Evolutionary conservation across 2,329 filamentous ascomycete genomes (phyloP).

Genomic region (Thermoascus crustaceus): DNA sequence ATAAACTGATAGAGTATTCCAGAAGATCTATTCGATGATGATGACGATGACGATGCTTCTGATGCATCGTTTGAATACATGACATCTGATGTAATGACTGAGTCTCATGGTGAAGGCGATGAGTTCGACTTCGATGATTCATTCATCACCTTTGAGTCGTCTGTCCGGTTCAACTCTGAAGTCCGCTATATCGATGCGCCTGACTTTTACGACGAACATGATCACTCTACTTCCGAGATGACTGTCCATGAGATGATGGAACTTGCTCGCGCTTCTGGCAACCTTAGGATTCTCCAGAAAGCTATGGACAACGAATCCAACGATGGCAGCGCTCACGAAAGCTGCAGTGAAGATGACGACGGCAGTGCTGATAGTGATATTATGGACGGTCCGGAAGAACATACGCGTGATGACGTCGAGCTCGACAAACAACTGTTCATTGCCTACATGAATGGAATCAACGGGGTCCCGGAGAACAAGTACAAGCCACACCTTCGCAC

Average conservation of each 20-base stretch:
- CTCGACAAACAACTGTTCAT: conserved; percentile 32
- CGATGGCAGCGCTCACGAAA: conserved; percentile 10
- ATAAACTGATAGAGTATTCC: too few species aligned
- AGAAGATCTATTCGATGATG: conserved; percentile 13
- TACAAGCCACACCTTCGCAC: conserved; percentile 27
- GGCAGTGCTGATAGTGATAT: conserved; percentile 6
- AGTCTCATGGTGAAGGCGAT: conserved; percentile 19
- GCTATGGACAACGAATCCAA: conserved; percentile 12
- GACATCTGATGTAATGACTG: too few species aligned
- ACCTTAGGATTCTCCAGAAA: conserved; percentile 8
- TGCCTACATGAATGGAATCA: conserved; percentile 37
- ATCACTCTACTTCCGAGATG: conserved; percentile 19
- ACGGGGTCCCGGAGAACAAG: conserved; percentile 24
- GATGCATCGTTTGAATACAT: too few species aligned
- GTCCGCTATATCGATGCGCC: conserved; percentile 28
- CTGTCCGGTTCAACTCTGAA: conserved; percentile 27
- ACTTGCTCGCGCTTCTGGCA: conserved; percentile 20
- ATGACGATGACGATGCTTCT: conserved; percentile 20
- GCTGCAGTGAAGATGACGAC: conserved; percentile 11
- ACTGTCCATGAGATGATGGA: conserved; percentile 36
- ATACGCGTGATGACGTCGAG: conserved; percentile 29
- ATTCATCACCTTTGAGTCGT: conserved; percentile 29
- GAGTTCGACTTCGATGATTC: conserved; percentile 27
- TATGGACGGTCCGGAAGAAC: conserved; percentile 23
- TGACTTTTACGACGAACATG: conserved; percentile 19